Evolutionary conservation across 139 green algal species (phyloP), one percentile per base, ranked within the genome.

Genomic region (Volvox africanus): DNA sequence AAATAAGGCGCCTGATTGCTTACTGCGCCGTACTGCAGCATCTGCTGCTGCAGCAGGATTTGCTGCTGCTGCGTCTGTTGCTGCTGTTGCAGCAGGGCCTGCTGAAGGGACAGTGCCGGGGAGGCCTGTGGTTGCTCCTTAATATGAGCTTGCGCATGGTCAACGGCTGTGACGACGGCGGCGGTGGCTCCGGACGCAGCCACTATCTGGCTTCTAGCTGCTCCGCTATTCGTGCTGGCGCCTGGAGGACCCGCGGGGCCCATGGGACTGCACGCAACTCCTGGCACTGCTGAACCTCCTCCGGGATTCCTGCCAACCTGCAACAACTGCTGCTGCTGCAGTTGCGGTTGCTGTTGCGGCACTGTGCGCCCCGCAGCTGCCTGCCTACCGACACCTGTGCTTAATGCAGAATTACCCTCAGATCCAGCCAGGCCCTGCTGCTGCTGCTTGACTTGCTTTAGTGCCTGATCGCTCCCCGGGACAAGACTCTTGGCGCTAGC

Each of bases 21-120:
- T 1, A 68, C 28, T 11, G 36, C 26, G 24, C 28, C n/a, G 44
- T 82, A 82, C 85, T 89, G 85, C 14, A 89, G 85, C 37, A 82
- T 82, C 83, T 80, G 67, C 36, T 88, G 83, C 61, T 87, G 81
- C 61, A 78, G 61, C 14, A 78, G n/a, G 30, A 77, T 55, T 30
- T 87, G 81, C 20, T 87, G 81, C 50, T 44, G 50, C 82, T 78
- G 82, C 65, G 71, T 28, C 36, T 89, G 83, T 55, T 73, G 69
- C 50, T 86, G 80, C 0, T 86, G 80, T 30, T 75, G 55, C 26
- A 86, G 44, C 6, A 75, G 28, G 20, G 50, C 50, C 82, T 78
- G 82, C 22, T 88, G 82, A 6, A 89, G 50, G 13, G 44, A 20
- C 44, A 37, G 19, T 24, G 62, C n/a, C 86, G 61, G n/a, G n/a